Evolutionary conservation across 768 basidiomycete species (phyloP).

Genomic region (Agaricus bisporus): DNA sequence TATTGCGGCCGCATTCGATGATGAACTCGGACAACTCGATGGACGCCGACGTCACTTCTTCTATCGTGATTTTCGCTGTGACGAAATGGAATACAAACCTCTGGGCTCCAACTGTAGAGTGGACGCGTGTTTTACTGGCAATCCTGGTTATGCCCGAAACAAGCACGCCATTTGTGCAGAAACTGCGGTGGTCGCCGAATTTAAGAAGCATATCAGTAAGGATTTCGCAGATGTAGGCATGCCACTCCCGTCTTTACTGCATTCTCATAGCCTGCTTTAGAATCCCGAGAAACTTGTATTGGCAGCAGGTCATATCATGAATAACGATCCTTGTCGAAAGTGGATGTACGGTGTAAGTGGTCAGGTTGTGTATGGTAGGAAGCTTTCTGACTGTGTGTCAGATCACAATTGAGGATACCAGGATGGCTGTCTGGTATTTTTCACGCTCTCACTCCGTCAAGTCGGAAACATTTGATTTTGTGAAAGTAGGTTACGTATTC

Average conservation of each 20-base stretch:
- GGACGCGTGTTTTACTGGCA: constrained; percentile 13
- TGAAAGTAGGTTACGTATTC: background rate
- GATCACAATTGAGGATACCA: constrained; percentile 10
- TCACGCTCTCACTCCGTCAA: constrained; percentile 9
- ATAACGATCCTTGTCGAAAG: background rate
- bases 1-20: background rate
- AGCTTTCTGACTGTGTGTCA: background rate
- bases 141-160: background rate
- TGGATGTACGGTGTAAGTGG: background rate
- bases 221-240: background rate
- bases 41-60: background rate
- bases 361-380: background rate
- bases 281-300: background rate
- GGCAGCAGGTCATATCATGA: background rate
- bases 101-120: constrained; percentile 10
- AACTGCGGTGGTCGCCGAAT: constrained; percentile 12
- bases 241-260: background rate
- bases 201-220: background rate
- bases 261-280: background rate
- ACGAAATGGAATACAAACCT: constrained; percentile 4
- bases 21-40: background rate
- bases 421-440: constrained; percentile 10
- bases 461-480: constrained; percentile 4
- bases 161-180: background rate
- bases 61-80: background rate